A percentile compares a stretch with the other conserved stretches of the same genome.
Conservation (phyloP, 345 rosid genomes). For the Dovyalis caffra region DNA sequence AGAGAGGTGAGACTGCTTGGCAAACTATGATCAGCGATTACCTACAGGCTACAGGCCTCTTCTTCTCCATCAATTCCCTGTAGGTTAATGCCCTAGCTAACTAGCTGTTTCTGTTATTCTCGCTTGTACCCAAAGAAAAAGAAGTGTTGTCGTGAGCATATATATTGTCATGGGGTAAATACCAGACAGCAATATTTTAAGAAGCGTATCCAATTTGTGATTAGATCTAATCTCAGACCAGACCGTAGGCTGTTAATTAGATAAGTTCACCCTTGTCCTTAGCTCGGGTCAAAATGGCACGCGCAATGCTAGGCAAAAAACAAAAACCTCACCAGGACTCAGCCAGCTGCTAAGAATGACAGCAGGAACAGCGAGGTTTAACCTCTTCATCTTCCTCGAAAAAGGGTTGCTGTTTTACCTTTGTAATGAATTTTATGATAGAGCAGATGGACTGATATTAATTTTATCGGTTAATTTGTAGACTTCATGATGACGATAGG, state of each 20-base stretch:
- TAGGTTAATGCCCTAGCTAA: too few relatives aligned
- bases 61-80: too few relatives aligned
- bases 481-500: not conserved
- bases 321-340: not conserved
- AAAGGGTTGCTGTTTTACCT: not conserved
- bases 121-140: not conserved
- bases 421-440: not conserved
- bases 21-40: not conserved
- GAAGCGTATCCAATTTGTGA: too few relatives aligned
- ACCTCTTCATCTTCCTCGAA: not conserved
- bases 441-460: not conserved
- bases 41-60: too few relatives aligned
- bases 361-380: not conserved
- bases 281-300: not conserved
- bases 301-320: not conserved
- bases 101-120: not conserved
- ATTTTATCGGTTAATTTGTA: not conserved
- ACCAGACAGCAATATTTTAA: too few relatives aligned
- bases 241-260: too few relatives aligned
- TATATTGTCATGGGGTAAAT: too few relatives aligned
- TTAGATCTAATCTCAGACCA: too few relatives aligned
- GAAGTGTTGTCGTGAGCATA: too few relatives aligned
- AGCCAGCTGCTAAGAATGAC: too few relatives aligned
- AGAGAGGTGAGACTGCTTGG: too few relatives aligned
- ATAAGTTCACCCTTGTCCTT: not conserved